phyloP scores from a whole-genome alignment of 768 basidiomycete genomes.

The Suillus paluster region DNA sequence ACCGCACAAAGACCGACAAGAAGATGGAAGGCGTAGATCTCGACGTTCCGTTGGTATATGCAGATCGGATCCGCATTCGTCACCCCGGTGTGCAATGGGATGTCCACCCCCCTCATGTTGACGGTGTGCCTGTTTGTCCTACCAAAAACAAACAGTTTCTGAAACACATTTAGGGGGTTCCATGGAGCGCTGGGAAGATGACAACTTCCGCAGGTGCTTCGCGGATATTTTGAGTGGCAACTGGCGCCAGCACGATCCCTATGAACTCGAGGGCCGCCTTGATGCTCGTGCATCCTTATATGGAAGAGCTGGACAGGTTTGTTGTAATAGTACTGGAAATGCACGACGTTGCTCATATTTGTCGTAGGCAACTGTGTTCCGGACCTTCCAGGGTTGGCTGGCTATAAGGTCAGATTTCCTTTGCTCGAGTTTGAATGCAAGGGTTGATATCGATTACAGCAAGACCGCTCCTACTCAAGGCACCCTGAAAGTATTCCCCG shows the following conservation, averaged over 20 bases:
- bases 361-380: slow-evolving; percentile 50
- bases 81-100: slow-evolving; percentile 65
- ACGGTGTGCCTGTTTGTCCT: slow-evolving; percentile 43
- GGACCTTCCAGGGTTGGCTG: slow-evolving; percentile 81
- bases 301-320: slow-evolving; percentile 54
- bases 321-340: slow-evolving; percentile 4
- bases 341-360: background rate
- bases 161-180: slow-evolving; percentile 55
- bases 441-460: slow-evolving; percentile 32
- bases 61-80: slow-evolving; percentile 76
- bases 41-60: slow-evolving; percentile 66
- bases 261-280: slow-evolving; percentile 61
- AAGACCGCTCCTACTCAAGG: slow-evolving; percentile 73
- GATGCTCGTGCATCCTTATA: slow-evolving; percentile 68
- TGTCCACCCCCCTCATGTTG: slow-evolving; percentile 56
- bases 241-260: slow-evolving; percentile 72
- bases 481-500: slow-evolving; percentile 70
- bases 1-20: slow-evolving; percentile 46
- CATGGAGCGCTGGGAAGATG: slow-evolving; percentile 79
- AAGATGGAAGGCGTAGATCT: slow-evolving; percentile 60
- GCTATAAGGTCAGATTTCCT: slow-evolving; percentile 55
- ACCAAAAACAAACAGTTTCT: background rate
- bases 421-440: slow-evolving; percentile 11
- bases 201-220: slow-evolving; percentile 60
- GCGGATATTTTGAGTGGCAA: slow-evolving; percentile 61